Evolutionary conservation across 2,329 filamentous ascomycete genomes (phyloP).

Genomic region (Pseudocercospora crystallina): DNA sequence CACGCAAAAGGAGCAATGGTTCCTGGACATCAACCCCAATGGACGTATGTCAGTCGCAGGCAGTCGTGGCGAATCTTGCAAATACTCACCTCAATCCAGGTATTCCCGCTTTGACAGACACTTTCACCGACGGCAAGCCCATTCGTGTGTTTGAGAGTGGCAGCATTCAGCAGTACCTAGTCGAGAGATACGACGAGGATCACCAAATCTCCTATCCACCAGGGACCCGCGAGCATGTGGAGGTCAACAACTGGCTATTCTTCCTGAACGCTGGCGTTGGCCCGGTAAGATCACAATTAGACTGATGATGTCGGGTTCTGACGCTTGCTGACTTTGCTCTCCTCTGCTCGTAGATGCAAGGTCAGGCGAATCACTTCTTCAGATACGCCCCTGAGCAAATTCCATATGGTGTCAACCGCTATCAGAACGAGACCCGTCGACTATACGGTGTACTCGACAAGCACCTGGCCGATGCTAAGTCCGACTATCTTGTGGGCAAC

Average conservation of each 20-base stretch:
- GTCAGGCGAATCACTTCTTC: constrained; percentile 77
- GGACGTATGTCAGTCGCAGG: constrained; percentile 34
- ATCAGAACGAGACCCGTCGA: constrained; percentile 78
- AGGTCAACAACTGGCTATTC: constrained; percentile 65
- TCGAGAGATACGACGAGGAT: constrained; percentile 62
- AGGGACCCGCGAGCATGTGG: constrained; percentile 72
- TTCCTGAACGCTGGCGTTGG: constrained; percentile 68
- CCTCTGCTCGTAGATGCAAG: constrained; percentile 21
- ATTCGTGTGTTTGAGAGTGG: constrained; percentile 82
- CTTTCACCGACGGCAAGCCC: constrained; percentile 67
- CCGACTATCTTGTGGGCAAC: constrained; percentile 61
- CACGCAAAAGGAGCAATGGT: constrained; percentile 83
- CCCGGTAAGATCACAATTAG: constrained; percentile 16
- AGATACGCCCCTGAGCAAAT: constrained; percentile 82
- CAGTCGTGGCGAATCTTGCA: neutral
- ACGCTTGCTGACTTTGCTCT: neutral
- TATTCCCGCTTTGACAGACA: constrained; percentile 84
- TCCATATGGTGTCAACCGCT: constrained; percentile 77
- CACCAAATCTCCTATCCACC: constrained; percentile 78
- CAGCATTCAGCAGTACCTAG: constrained; percentile 80
- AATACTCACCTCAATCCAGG: constrained; percentile 35
- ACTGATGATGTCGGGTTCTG: constrained; percentile 3
- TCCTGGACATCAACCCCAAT: constrained; percentile 88
- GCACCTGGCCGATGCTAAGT: constrained; percentile 58
- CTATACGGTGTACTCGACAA: constrained; percentile 76